Percentiles rank a stretch among this genome's conserved stretches.
Evolutionary conservation across 805 yeast genomes (phyloP).

Genomic region (Ogataea allantospora): DNA sequence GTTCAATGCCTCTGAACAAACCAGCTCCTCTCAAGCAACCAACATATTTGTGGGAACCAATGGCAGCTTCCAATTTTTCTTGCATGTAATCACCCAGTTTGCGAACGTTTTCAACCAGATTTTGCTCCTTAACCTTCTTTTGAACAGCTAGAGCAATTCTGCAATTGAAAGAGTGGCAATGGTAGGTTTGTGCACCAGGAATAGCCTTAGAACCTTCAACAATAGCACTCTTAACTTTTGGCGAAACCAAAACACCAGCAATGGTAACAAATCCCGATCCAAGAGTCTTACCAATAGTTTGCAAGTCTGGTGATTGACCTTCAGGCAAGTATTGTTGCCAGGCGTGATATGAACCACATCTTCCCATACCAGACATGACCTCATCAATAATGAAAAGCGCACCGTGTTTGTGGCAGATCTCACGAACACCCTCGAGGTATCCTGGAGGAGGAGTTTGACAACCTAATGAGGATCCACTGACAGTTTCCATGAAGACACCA

Average conservation of each 20-base stretch:
- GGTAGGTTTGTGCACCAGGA: conserved; percentile 47
- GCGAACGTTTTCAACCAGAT: conserved; percentile 37
- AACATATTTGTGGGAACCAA: conserved; percentile 30
- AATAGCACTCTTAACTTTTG: conserved; percentile 38
- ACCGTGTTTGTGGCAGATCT: conserved; percentile 48
- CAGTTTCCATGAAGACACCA: conserved; percentile 39
- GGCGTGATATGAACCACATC: conserved; percentile 47
- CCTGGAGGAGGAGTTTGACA: conserved; percentile 42
- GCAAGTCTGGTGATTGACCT: conserved; percentile 43
- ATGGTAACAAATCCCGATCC: conserved; percentile 48
- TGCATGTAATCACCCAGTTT: conserved; percentile 42
- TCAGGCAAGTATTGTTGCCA: conserved; percentile 21
- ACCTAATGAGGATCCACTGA: conserved; percentile 45
- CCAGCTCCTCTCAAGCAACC: conserved; percentile 53
- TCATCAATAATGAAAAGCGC: conserved; percentile 48
- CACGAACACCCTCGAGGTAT: conserved; percentile 43
- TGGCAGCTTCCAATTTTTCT: conserved; percentile 25
- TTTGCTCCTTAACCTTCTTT: conserved; percentile 35
- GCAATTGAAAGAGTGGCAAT: conserved; percentile 43
- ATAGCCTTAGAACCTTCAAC: conserved; percentile 38
- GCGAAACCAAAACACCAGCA: conserved; percentile 43
- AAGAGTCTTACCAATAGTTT: conserved; percentile 47
- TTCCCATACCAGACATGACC: conserved; percentile 55
- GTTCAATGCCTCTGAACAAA: conserved; percentile 50
- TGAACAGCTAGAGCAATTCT: conserved; percentile 43